Percentiles rank a stretch among this genome's conserved stretches.
Conservation (phyloP, 305 asterid genomes). For the Fraxinus dipetala region DNA sequence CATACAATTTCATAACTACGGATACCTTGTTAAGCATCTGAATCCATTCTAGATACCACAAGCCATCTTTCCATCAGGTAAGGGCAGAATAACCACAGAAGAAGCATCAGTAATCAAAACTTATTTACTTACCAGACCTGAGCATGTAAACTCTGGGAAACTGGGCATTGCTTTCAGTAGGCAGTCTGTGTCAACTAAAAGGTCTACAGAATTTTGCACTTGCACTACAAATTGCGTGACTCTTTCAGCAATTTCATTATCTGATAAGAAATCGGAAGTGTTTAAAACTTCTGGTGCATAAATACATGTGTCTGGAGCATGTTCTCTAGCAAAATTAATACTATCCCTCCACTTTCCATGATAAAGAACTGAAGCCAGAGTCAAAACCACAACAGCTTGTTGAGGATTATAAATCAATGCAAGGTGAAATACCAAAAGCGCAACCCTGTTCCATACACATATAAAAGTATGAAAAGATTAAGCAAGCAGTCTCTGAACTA, state of each 20-base stretch:
- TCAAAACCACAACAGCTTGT: conserved; percentile 55
- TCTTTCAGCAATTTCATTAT: conserved; percentile 64
- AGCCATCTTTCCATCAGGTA: conserved; percentile 1
- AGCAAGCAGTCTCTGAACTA: conserved; percentile 20
- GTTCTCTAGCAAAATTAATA: conserved; percentile 56
- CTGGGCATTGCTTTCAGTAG: conserved; percentile 58
- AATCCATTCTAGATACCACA: background rate
- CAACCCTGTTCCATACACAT: conserved; percentile 57
- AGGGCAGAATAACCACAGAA: background rate
- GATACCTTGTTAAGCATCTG: background rate
- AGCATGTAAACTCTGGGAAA: conserved; percentile 51
- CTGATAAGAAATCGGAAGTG: conserved; percentile 41
- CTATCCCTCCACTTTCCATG: conserved; percentile 66
- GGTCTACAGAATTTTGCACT: conserved; percentile 44
- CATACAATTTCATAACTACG: background rate
- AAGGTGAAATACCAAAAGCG: conserved; percentile 68
- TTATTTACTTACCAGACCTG: conserved; percentile 57
- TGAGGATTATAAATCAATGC: conserved; percentile 63
- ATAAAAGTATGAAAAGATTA: conserved; percentile 15
- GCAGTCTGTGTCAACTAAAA: conserved; percentile 39
- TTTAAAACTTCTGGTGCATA: conserved; percentile 60
- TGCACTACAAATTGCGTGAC: conserved; percentile 47
- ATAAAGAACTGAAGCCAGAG: conserved; percentile 77
- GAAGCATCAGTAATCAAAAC: conserved; percentile 17
- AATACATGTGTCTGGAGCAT: conserved; percentile 39